Base-by-base conservation (phyloP, 2,329 filamentous ascomycete genomes). In the Venturia asperata region DNA sequence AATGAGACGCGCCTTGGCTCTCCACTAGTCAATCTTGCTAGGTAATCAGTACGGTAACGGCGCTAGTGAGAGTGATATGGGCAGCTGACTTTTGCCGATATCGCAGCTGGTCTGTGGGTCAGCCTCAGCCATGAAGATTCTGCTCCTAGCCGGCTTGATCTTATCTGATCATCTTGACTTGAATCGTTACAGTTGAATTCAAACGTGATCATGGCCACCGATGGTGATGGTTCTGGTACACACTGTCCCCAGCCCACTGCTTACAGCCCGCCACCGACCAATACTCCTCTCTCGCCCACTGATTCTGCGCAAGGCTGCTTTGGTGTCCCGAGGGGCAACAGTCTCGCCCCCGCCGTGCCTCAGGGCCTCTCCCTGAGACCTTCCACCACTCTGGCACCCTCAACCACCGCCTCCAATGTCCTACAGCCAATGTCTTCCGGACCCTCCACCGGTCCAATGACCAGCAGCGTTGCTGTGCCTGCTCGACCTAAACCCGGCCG, bases 401-500 rank as follows among this genome's bases (percentile, higher is more conserved):
- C 52, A 19, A 37, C n/a, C 15, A 34, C 52, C 5, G 52, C 52
- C 27, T 21, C 52, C 27, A 58, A 58, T 58, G 27, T 24, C 30
- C 7, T 34, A 7, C 30, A 34, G 52, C 52, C 52, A 19, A 58
- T 58, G 52, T 37, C 52, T 37, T 17, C 52, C 21, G 27, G 52
- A 3, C 52, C 39, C n/a, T 42, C 60, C 4, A 65, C 19, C 19
- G 78, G 74, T 49, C 79, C 78, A 43, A 74, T 76, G 66, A 75
- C 74, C 68, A 70, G 67, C 30, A 71, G 62, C 55, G 73, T 77
- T 69, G 70, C 69, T 3, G 71, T 81, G 27, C 78, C 76, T 42
- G 72, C 78, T 6, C 75, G 79, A 30, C 79, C 79, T 9, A 79
- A 78, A 81, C 93, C 94, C 27, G 93, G 93, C 61, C 87, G 93